Conservation (phyloP, 1,284 basidiomycete genomes). For the Tetrapyrgos nigripes region DNA sequence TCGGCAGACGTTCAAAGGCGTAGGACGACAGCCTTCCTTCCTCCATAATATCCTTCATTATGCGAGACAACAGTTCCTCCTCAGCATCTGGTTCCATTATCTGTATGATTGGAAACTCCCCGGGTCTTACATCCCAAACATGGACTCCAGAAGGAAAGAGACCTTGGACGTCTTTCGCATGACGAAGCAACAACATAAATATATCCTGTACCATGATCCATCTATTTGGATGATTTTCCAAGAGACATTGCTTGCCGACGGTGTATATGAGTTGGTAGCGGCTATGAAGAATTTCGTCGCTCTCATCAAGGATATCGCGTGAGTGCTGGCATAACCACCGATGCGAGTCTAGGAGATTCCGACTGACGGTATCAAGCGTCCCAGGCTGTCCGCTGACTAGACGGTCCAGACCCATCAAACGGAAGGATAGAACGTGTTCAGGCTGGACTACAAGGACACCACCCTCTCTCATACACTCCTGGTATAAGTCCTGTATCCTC, state of each 20-base stretch:
- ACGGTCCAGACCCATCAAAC: constrained; percentile 49
- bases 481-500: constrained; percentile 36
- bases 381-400: constrained; percentile 16
- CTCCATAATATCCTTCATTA: constrained; percentile 31
- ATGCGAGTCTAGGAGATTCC: constrained; percentile 10
- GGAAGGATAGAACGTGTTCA: constrained; percentile 59
- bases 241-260: constrained; percentile 42
- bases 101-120: background rate
- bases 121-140: constrained; percentile 1
- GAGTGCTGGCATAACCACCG: constrained; percentile 9
- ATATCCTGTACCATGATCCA: constrained; percentile 54
- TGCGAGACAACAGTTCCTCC: constrained; percentile 23
- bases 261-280: constrained; percentile 17
- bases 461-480: constrained; percentile 41
- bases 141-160: constrained; percentile 26
- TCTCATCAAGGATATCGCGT: constrained; percentile 20
- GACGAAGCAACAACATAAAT: constrained; percentile 30
- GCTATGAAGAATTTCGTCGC: constrained; percentile 19
- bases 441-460: constrained; percentile 57
- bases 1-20: background rate
- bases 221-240: constrained; percentile 53
- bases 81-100: background rate
- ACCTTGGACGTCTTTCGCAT: constrained; percentile 18
- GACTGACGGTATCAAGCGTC: constrained; percentile 2
- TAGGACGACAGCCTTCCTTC: constrained; percentile 24